phyloP scores from a whole-genome alignment of 2,329 filamentous ascomycete species.

The Trichoderma sp. region DNA sequence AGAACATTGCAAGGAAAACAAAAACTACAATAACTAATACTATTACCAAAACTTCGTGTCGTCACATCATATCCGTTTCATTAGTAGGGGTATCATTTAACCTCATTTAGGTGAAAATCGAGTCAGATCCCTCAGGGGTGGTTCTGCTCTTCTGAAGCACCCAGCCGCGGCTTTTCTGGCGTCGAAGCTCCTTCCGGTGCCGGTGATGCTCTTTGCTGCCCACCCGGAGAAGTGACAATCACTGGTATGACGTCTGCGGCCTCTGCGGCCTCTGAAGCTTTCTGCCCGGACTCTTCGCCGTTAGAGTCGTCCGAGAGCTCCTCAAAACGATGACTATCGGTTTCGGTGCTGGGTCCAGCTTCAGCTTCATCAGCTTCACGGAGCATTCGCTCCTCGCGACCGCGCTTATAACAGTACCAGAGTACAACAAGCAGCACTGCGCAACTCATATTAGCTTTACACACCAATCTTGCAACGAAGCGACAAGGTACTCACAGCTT shows the following conservation, averaged over 20 bases:
- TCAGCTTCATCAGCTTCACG: conserved; percentile 46
- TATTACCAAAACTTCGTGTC: background rate
- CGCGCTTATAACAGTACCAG: conserved; percentile 98
- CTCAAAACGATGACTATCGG: conserved; percentile 47
- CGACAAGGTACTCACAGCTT: conserved; percentile 65
- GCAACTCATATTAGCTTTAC: background rate
- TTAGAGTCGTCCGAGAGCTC: conserved; percentile 55
- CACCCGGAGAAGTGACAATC: conserved; percentile 8
- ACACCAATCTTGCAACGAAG: background rate
- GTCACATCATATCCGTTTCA: background rate
- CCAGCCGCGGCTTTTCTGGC: background rate
- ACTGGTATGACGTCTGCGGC: background rate
- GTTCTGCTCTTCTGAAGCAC: background rate
- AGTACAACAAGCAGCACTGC: conserved; percentile 87
- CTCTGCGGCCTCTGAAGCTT: background rate
- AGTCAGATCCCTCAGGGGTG: background rate
- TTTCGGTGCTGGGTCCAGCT: conserved; percentile 39
- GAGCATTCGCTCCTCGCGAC: conserved; percentile 79
- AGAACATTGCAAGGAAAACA: background rate
- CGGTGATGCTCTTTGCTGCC: background rate
- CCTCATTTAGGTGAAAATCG: background rate
- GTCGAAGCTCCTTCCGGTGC: conserved; percentile 1
- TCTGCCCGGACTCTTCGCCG: conserved; percentile 7
- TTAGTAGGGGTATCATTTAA: conserved; percentile 9
- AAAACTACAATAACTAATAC: background rate